Evolutionary conservation across 2,329 filamentous ascomycete genomes (phyloP).

Genomic region (Claviceps arundinis): DNA sequence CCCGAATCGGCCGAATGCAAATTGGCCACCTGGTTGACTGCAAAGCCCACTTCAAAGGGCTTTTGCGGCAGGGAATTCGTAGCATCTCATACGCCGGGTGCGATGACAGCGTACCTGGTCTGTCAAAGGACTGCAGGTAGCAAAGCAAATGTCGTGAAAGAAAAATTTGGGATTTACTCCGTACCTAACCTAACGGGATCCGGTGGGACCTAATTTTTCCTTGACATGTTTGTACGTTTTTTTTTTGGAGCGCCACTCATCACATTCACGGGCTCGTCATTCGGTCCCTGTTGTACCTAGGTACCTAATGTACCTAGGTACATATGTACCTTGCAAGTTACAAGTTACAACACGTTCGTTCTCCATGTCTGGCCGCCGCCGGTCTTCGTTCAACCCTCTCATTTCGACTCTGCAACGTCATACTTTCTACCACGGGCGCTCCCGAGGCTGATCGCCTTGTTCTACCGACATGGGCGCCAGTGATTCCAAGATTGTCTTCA

Average conservation of each 20-base stretch:
- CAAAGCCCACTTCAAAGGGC: constrained; percentile 7
- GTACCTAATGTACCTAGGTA: no score
- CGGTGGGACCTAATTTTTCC: no score
- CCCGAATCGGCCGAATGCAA: background rate
- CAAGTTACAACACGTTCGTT: background rate
- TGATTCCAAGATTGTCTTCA: constrained; percentile 97
- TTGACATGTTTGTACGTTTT: no score
- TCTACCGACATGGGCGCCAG: constrained; percentile 71
- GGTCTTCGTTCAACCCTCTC: background rate
- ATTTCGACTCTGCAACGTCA: constrained; percentile 3
- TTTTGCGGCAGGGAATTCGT: constrained; percentile 12
- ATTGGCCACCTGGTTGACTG: background rate
- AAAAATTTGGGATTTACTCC: no score
- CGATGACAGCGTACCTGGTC: background rate
- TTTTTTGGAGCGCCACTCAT: no score
- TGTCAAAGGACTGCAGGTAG: background rate
- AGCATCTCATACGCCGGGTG: constrained; percentile 15
- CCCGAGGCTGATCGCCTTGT: constrained; percentile 11
- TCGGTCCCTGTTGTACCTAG: no score
- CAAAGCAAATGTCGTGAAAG: background rate
- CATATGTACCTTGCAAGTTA: background rate
- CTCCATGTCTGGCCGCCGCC: background rate
- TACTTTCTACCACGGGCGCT: constrained; percentile 6
- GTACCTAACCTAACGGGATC: no score
- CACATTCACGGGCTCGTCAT: no score